Percentiles rank a stretch among this genome's conserved stretches.
These are phyloP conservation scores for Exophiala sp. DNA, from an alignment of 2,329 filamentous ascomycete species.

Conservation along the genomic window DNA sequence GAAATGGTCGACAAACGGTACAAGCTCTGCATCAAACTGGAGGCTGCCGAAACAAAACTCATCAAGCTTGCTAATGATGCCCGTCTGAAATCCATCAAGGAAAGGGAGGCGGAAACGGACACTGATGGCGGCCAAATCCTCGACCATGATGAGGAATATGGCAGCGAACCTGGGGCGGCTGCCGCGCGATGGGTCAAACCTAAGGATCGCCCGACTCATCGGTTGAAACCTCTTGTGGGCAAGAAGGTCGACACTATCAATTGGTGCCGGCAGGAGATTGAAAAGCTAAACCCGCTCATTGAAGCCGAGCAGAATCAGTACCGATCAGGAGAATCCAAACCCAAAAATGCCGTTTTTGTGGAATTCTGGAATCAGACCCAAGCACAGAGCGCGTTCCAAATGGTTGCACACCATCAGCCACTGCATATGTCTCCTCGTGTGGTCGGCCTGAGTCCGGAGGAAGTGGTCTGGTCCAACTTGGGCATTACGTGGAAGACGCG, in stretches of 20 bases:
- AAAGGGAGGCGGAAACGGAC: constrained; percentile 38
- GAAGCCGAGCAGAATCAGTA: constrained; percentile 63
- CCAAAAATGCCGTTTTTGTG: constrained; percentile 75
- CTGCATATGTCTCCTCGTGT: constrained; percentile 81
- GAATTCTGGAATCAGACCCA: constrained; percentile 78
- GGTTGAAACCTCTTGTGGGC: constrained; percentile 64
- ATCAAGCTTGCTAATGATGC: constrained; percentile 71
- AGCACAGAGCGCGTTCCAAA: constrained; percentile 81
- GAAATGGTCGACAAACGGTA: constrained; percentile 77
- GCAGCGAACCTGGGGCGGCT: constrained; percentile 63
- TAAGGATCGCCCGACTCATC: constrained; percentile 72
- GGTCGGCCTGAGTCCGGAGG: constrained; percentile 72
- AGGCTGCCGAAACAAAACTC: constrained; percentile 78
- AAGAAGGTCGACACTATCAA: constrained; percentile 93
- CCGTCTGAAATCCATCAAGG: constrained; percentile 62
- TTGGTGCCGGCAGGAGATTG: constrained; percentile 74
- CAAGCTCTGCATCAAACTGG: constrained; percentile 71
- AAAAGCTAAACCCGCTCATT: constrained; percentile 66
- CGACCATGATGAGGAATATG: constrained; percentile 46
- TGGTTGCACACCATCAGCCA: constrained; percentile 77
- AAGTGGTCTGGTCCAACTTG: constrained; percentile 83
- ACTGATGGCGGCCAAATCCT: constrained; percentile 33
- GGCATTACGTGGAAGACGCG: constrained; percentile 81
- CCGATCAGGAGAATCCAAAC: constrained; percentile 57
- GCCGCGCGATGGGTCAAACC: constrained; percentile 68